A percentile compares a stretch with the other conserved stretches of the same genome.
phyloP scores from a whole-genome alignment of 768 basidiomycete genomes.

The Boletus reticuloceps region DNA sequence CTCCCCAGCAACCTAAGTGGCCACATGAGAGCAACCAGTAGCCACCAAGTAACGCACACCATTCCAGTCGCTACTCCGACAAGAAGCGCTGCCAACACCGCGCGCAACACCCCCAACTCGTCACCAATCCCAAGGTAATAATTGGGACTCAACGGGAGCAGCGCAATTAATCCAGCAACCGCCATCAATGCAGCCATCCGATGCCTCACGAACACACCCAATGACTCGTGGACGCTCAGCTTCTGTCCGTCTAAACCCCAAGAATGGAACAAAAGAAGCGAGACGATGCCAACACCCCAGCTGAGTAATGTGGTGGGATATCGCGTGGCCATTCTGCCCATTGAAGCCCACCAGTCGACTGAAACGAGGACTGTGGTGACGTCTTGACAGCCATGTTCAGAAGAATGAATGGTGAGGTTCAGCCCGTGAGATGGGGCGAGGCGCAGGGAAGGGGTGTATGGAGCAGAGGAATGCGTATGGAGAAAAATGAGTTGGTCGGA shows the following conservation, averaged over 20 bases:
- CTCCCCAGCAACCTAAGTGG: constrained; percentile 28
- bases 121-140: constrained; percentile 62
- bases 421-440: constrained; percentile 36
- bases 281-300: constrained; percentile 74
- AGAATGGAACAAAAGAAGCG: constrained; percentile 52
- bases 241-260: constrained; percentile 39
- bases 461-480: constrained; percentile 67
- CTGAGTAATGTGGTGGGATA: constrained; percentile 70
- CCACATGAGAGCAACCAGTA: constrained; percentile 49
- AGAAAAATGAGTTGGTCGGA: constrained; percentile 35
- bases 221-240: constrained; percentile 49
- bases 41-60: constrained; percentile 58
- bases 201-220: constrained; percentile 41
- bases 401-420: constrained; percentile 57
- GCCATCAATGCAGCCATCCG: constrained; percentile 43
- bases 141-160: constrained; percentile 55
- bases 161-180: constrained; percentile 42
- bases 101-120: constrained; percentile 36
- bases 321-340: constrained; percentile 69
- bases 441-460: constrained; percentile 46
- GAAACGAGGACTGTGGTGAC: constrained; percentile 43
- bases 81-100: constrained; percentile 53
- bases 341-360: constrained; percentile 68
- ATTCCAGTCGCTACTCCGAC: constrained; percentile 62
- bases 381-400: constrained; percentile 47